Evolutionary conservation across 208 protist genomes (phyloP), one percentile per base, ranked within the genome.

Genomic region (Phytomonas serpens): DNA sequence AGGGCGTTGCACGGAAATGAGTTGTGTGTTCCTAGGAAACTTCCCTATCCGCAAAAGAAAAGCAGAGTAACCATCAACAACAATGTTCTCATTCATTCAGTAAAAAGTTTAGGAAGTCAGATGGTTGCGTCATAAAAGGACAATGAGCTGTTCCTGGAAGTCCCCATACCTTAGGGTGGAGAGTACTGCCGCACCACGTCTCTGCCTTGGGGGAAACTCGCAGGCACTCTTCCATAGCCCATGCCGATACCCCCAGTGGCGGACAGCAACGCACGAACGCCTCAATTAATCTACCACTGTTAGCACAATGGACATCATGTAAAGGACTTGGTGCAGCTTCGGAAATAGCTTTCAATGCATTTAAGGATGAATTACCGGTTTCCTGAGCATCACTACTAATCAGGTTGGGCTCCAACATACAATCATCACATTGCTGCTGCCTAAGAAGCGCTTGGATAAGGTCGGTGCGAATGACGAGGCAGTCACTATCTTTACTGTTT

Each of bases 151-250:
- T 90, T 23, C 79, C 88, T 4, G 91, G 88, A 23, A 76, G 74
- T 2, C 83, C 81, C 87, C 88, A 96, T 57, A 96, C 86, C 1
- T 77, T 63, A 32, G 33, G 67, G 6, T 86, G 78, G 14, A 96
- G 74, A 61, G 66, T 38, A 13, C 80, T 84, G 16, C 88, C 88
- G 16, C 69, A 78, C 85, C 88, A 96, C 65, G 79, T 57, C 9
- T 77, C 76, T 32, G 80, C 73, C 27, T 76, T 47, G 0, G 78
- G 77, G 57, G 78, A 79, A 11, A 87, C 69, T 7, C 91, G 85
- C 62, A 78, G 67, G 23, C 89, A 76, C 78, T 96, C 86, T 72
- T 93, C 88, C 86, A 89, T 89, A n/a, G 91, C 88, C 91, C 91
- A 96, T 10, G 81, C 42, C 4, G 88, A 85, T 62, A 93, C 79